Percentiles rank a stretch among this genome's conserved stretches.
phyloP scores from a whole-genome alignment of 2,329 filamentous ascomycete species.

The Ciborinia camelliae region DNA sequence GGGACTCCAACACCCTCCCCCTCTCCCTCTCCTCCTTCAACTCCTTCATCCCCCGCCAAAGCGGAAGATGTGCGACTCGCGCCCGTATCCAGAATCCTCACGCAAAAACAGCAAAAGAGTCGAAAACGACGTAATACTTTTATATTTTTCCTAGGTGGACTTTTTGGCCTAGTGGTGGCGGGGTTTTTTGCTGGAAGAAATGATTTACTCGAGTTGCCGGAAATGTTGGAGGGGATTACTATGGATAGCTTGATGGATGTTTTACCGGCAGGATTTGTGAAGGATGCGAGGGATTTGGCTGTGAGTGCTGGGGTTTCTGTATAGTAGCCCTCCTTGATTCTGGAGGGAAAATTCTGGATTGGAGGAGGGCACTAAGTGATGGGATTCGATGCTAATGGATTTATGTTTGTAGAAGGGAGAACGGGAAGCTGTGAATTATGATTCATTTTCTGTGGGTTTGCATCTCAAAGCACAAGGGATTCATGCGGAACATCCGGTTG shows the following conservation, averaged over 20 bases:
- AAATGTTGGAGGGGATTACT: constrained; percentile 63
- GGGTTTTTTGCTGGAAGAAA: constrained; percentile 87
- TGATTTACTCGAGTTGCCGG: constrained; percentile 79
- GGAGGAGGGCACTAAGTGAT: neutral
- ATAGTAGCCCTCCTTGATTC: constrained; percentile 6
- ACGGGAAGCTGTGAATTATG: constrained; percentile 83
- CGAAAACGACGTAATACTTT: constrained; percentile 66
- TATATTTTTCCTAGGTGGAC: constrained; percentile 80
- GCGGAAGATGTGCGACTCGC: constrained; percentile 49
- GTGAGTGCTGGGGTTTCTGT: constrained; percentile 44
- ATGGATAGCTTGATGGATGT: constrained; percentile 85
- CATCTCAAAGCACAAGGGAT: constrained; percentile 80
- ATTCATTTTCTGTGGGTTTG: constrained; percentile 87
- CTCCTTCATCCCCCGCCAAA: constrained; percentile 27
- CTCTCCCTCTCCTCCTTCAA: constrained; percentile 22
- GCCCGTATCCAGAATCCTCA: constrained; percentile 46
- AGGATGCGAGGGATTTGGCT: constrained; percentile 81
- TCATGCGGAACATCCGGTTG: constrained; percentile 77
- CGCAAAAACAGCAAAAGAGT: constrained; percentile 30
- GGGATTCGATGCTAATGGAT: constrained; percentile 9
- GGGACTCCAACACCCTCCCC: constrained; percentile 23
- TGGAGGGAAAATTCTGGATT: neutral
- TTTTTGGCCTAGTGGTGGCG: constrained; percentile 87
- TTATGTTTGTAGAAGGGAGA: constrained; percentile 64
- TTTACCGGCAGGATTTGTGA: constrained; percentile 78